These are phyloP conservation scores for Aurifilum marmelostoma DNA, from an alignment of 2,329 filamentous ascomycete genomes.

Conservation along the genomic window DNA sequence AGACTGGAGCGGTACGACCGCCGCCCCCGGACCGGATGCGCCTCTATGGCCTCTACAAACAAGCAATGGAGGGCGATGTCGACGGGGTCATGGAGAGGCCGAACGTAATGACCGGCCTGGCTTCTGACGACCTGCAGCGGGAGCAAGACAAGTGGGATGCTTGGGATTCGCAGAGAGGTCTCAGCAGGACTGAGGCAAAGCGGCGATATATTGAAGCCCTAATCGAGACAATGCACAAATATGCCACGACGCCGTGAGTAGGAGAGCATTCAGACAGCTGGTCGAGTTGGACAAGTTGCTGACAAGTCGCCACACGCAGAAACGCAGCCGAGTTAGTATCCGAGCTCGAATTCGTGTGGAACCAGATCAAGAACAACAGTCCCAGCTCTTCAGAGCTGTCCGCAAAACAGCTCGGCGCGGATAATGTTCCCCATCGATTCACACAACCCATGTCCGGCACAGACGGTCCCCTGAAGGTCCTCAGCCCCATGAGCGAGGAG, in stretches of 20 bases:
- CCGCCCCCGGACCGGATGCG: slow-evolving; percentile 83
- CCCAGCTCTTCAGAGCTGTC: slow-evolving; percentile 65
- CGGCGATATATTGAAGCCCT: slow-evolving; percentile 89
- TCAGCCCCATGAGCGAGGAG: slow-evolving; percentile 85
- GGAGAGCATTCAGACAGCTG: background rate
- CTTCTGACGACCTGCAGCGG: slow-evolving; percentile 57
- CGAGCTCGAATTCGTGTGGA: slow-evolving; percentile 99
- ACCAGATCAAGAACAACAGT: slow-evolving; percentile 89
- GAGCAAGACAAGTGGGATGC: slow-evolving; percentile 84
- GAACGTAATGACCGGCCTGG: slow-evolving; percentile 49
- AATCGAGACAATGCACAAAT: slow-evolving; percentile 95
- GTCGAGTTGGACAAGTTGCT: background rate
- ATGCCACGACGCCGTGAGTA: slow-evolving; percentile 79
- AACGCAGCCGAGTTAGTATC: slow-evolving; percentile 86
- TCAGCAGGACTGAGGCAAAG: slow-evolving; percentile 91
- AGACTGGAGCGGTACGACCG: slow-evolving; percentile 87
- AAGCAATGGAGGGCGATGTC: slow-evolving; percentile 98
- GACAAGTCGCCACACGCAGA: slow-evolving; percentile 41
- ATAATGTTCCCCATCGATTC: slow-evolving; percentile 48
- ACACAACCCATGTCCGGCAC: slow-evolving; percentile 52
- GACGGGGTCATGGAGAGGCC: slow-evolving; percentile 92
- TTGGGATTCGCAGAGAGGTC: slow-evolving; percentile 84
- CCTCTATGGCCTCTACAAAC: slow-evolving; percentile 98
- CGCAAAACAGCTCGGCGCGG: slow-evolving; percentile 48
- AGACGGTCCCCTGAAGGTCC: slow-evolving; percentile 66